A percentile compares a stretch with the other conserved stretches of the same genome.
Evolutionary conservation across 345 rosid genomes (phyloP).

Genomic region (Psidium friedrichsthalianum): DNA sequence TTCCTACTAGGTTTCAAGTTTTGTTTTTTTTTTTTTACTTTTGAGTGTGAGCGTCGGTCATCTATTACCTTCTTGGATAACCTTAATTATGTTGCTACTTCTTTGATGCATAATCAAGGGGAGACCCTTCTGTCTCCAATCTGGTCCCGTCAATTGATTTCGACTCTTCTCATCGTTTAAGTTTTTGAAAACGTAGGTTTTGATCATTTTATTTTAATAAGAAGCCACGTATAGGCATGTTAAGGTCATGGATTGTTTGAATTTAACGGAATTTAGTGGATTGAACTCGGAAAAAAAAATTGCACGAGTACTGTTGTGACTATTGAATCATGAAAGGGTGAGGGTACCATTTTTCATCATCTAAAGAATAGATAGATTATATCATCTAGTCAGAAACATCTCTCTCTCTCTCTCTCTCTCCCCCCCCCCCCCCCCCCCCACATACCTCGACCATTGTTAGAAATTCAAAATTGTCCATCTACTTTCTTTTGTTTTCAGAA

Average conservation of each 20-base stretch:
- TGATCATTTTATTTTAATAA: background rate
- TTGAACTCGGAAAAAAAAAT: background rate
- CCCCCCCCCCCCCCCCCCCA: too few species aligned
- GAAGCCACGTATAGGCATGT: background rate
- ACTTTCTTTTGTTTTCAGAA: background rate
- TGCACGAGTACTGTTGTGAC: background rate
- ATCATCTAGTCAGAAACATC: rapidly evolving
- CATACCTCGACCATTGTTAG: too few species aligned
- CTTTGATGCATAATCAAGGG: background rate
- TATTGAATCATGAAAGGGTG: background rate
- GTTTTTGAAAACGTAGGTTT: background rate
- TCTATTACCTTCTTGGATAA: background rate
- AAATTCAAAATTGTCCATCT: background rate
- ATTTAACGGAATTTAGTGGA: background rate
- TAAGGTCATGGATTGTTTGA: background rate
- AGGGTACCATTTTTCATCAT: background rate
- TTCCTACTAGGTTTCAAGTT: background rate
- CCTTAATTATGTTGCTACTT: background rate
- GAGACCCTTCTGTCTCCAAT: background rate
- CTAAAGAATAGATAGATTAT: background rate
- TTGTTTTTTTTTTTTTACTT: background rate
- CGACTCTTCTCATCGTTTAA: background rate
- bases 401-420: too few species aligned
- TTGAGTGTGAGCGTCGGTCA: background rate
- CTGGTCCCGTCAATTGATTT: background rate